Conservation (phyloP, 371 early-diverging fungal genomes). For the Batrachochytrium dendrobatidis region DNA sequence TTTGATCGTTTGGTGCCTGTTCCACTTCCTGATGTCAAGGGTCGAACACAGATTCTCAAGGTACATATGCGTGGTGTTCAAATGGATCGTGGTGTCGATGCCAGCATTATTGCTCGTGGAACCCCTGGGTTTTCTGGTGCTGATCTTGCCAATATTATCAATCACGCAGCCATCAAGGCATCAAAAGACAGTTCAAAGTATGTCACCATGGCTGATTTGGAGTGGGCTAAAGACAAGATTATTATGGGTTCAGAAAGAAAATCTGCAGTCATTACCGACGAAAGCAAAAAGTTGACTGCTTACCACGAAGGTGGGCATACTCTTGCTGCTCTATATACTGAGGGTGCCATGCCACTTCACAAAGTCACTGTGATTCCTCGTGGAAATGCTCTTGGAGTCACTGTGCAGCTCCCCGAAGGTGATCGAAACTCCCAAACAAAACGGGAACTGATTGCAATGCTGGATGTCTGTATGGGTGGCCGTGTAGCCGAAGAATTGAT, state of each 20-base stretch:
- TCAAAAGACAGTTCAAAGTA: slow-evolving; percentile 61
- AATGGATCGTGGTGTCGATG: slow-evolving; percentile 58
- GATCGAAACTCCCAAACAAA: slow-evolving; percentile 81
- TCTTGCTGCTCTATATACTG: slow-evolving; percentile 89
- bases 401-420: slow-evolving; percentile 90
- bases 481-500: slow-evolving; percentile 93
- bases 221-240: slow-evolving; percentile 95
- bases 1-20: slow-evolving; percentile 97
- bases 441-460: slow-evolving; percentile 75
- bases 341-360: slow-evolving; percentile 93
- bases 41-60: slow-evolving; percentile 87
- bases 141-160: slow-evolving; percentile 92
- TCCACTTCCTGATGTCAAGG: slow-evolving; percentile 91
- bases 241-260: slow-evolving; percentile 95
- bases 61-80: slow-evolving; percentile 78
- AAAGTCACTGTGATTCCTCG: slow-evolving; percentile 98
- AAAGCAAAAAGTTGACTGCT: slow-evolving; percentile 81
- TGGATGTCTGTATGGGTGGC: slow-evolving; percentile 97
- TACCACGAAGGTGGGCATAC: slow-evolving; percentile 99
- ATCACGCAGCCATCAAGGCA: slow-evolving; percentile 93
- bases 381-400: slow-evolving; percentile 84
- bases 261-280: slow-evolving; percentile 83
- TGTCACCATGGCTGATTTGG: slow-evolving; percentile 76
- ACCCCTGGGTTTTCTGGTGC: slow-evolving; percentile 98
- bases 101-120: slow-evolving; percentile 84